These are phyloP conservation scores for Posidonia oceanica DNA, from an alignment of 116 monocot genomes.

Conservation along the genomic window DNA sequence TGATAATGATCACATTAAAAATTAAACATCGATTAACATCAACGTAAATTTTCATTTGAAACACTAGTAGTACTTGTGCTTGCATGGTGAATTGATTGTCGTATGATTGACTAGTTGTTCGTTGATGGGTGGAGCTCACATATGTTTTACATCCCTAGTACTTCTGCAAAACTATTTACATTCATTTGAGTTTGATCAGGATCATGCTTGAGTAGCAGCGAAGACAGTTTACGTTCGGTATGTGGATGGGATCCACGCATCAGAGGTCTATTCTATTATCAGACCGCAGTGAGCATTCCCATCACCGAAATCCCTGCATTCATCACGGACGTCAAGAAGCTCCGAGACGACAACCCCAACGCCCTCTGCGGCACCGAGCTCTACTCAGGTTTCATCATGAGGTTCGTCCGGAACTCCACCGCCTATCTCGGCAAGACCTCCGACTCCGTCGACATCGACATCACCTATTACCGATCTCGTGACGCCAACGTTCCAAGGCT, in stretches of 20 bases:
- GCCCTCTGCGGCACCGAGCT: slow-evolving; percentile 26
- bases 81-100: too few relatives aligned
- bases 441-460: slow-evolving; percentile 25
- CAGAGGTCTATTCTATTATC: slow-evolving; percentile 11
- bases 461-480: slow-evolving; percentile 16
- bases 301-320: slow-evolving; percentile 17
- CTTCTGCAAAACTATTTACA: too few relatives aligned
- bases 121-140: too few relatives aligned
- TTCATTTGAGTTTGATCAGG: neutral
- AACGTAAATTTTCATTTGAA: too few relatives aligned
- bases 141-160: too few relatives aligned
- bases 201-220: slow-evolving; percentile 14
- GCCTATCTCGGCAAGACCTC: slow-evolving; percentile 29
- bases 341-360: slow-evolving; percentile 13
- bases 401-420: slow-evolving; percentile 22
- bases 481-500: slow-evolving; percentile 9
- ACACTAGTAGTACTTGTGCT: too few relatives aligned
- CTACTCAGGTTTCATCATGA: slow-evolving; percentile 19
- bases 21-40: too few relatives aligned
- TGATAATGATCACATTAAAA: too few relatives aligned
- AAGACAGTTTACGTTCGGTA: slow-evolving; percentile 15
- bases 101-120: too few relatives aligned
- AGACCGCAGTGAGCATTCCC: slow-evolving; percentile 21
- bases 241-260: slow-evolving; percentile 35
- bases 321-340: slow-evolving; percentile 29